Percentiles rank a stretch among this genome's conserved stretches.
These are phyloP conservation scores for Agaricus sinodeliciosus DNA, from an alignment of 768 basidiomycete genomes.

Conservation along the genomic window DNA sequence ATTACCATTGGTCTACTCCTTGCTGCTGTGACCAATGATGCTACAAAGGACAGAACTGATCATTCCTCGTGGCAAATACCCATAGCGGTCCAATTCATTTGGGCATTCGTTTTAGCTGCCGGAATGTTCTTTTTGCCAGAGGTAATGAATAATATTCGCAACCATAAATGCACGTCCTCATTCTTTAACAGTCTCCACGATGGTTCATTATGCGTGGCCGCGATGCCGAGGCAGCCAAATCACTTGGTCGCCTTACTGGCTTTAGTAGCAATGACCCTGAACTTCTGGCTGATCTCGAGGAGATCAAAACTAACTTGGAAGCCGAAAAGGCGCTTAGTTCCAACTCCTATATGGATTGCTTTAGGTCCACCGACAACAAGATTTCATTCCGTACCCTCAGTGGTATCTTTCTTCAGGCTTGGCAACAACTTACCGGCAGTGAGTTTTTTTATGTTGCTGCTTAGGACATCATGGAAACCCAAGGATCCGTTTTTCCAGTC, in stretches of 20 bases:
- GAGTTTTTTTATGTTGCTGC: slow-evolving; percentile 8
- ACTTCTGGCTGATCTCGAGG: slow-evolving; percentile 45
- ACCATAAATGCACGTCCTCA: neutral
- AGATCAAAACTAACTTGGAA: slow-evolving; percentile 49
- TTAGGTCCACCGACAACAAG: slow-evolving; percentile 53
- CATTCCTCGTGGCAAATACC: slow-evolving; percentile 63
- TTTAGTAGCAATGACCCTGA: slow-evolving; percentile 41
- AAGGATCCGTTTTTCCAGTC: slow-evolving; percentile 23
- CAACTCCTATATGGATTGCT: slow-evolving; percentile 55
- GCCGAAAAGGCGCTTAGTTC: slow-evolving; percentile 57
- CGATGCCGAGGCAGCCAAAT: slow-evolving; percentile 47
- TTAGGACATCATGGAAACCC: neutral
- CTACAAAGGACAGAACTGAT: slow-evolving; percentile 45
- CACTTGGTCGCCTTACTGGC: slow-evolving; percentile 63
- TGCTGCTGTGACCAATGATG: slow-evolving; percentile 62
- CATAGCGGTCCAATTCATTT: slow-evolving; percentile 72
- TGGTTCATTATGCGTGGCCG: slow-evolving; percentile 67
- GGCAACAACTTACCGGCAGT: slow-evolving; percentile 74
- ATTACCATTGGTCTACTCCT: slow-evolving; percentile 74
- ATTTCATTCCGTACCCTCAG: slow-evolving; percentile 68
- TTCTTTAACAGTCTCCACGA: slow-evolving; percentile 49
- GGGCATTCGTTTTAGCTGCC: slow-evolving; percentile 61
- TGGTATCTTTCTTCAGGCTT: slow-evolving; percentile 72
- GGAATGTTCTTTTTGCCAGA: slow-evolving; percentile 77
- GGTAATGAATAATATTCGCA: slow-evolving; percentile 14